Evolutionary conservation across 2,329 filamentous ascomycete genomes (phyloP).

Genomic region (Cytospora leucostoma): DNA sequence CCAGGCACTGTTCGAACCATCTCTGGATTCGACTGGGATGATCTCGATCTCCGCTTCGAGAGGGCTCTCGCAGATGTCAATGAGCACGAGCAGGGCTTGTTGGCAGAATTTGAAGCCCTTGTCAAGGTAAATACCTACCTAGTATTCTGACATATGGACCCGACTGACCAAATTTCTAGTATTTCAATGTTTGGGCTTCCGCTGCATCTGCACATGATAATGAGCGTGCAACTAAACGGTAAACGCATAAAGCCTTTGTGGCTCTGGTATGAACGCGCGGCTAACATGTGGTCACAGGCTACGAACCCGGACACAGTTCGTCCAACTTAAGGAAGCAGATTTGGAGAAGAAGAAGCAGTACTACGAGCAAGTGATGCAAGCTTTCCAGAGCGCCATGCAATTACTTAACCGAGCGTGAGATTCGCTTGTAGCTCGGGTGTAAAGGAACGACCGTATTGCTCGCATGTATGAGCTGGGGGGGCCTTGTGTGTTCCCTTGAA

Average conservation of each 20-base stretch:
- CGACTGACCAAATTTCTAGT: conserved; percentile 49
- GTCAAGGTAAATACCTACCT: conserved; percentile 56
- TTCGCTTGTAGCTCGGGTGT: background rate
- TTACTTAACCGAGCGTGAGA: conserved; percentile 44
- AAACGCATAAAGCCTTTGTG: conserved; percentile 28
- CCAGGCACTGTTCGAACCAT: conserved; percentile 46
- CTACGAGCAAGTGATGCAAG: conserved; percentile 61
- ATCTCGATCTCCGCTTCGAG: conserved; percentile 71
- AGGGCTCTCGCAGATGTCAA: conserved; percentile 64
- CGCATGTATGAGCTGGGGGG: background rate
- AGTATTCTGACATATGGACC: background rate
- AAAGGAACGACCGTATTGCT: background rate
- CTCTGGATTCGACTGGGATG: conserved; percentile 70
- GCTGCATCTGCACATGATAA: conserved; percentile 73
- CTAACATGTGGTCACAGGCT: conserved; percentile 52
- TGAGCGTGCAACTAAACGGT: conserved; percentile 76
- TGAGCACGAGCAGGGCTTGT: conserved; percentile 63
- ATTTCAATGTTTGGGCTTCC: conserved; percentile 78
- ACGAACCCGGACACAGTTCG: conserved; percentile 75
- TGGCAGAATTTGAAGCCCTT: conserved; percentile 68
- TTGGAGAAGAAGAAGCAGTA: conserved; percentile 77
- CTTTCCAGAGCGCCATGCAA: conserved; percentile 63
- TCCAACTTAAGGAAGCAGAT: conserved; percentile 70
- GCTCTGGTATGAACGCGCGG: conserved; percentile 6
- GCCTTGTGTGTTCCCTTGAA: background rate